Base-by-base conservation (phyloP, 176 grass and related monocot genomes). In the Aegilops speltoides region DNA sequence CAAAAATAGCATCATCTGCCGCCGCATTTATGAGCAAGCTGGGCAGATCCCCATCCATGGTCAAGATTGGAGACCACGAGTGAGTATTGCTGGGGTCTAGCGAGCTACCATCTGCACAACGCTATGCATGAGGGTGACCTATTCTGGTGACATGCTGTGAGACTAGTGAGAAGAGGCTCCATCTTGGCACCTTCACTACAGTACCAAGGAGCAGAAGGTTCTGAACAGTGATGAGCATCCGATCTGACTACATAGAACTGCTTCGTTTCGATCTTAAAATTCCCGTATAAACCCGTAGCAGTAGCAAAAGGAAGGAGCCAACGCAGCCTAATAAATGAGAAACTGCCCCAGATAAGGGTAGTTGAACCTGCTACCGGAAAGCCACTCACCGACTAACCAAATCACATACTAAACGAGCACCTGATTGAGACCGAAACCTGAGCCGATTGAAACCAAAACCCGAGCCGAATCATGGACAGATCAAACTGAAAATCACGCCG, bases 1-100 rank as follows among this genome's bases (percentile, higher is more conserved):
- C 82, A 82, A 68, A 81, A 80, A 70, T 10, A 16, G 81, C 69
- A 88, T n/a, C 31, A 64, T 64, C 84, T 61, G 74, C 36, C 82
- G 24, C 9, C 17, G 74, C 81, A 85, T 82, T 88, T 85, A 82
- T 88, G 79, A 82, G 17, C 10, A 20, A 52, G 46, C 16, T 12
- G 16, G 78, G 36, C 43, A 34, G 52, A 86, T 86, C 22, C 16
- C 52, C 6, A 7, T 68, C 28, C 75, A 80, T 68, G 31, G 28
- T 28, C 28, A 28, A 28, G 41, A 45, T 12, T 13, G 56, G 41
- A 60, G 80, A 50, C 19, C 75, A 75, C 1, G 11, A 45, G 40
- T 41, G 11, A 45, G 40, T 41, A 41, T 41, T 38, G 37, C 37
- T 38, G 37, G 37, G 37, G 37, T 38, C 8, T 38, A 38, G 37